Evolutionary conservation across 2,329 filamentous ascomycete species (phyloP).

Genomic region (Trichoderma koningii): DNA sequence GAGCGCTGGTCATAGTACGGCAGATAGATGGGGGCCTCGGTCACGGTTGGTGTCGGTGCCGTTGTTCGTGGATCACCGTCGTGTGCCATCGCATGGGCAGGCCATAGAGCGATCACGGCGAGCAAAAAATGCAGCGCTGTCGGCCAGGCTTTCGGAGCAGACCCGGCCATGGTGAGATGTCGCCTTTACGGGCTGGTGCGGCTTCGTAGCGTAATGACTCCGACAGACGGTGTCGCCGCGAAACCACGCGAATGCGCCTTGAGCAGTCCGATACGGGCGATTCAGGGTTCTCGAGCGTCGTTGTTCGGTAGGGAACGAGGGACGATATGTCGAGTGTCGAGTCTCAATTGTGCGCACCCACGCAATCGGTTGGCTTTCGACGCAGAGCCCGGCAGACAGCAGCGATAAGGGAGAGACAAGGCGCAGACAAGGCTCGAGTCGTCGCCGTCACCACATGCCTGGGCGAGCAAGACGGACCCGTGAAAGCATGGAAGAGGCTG

Average conservation of each 20-base stretch:
- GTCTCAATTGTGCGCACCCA: not conserved
- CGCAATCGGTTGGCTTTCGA: not conserved
- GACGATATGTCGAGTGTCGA: not conserved
- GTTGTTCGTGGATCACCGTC: slow-evolving; percentile 10
- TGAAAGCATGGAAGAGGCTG: not conserved
- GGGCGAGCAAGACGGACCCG: not conserved
- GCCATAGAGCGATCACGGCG: slow-evolving; percentile 29
- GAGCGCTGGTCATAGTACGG: slow-evolving; percentile 47
- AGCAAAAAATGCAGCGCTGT: slow-evolving; percentile 35
- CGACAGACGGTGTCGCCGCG: not conserved
- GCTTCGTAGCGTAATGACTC: not conserved
- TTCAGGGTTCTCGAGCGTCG: not conserved
- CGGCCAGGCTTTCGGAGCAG: slow-evolving; percentile 9
- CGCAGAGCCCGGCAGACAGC: not conserved
- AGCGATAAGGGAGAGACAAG: not conserved
- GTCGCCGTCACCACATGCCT: slow-evolving; percentile 6
- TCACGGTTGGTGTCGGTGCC: slow-evolving; percentile 36
- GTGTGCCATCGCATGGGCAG: slow-evolving; percentile 31
- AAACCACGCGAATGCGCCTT: not conserved
- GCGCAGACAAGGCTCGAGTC: not conserved
- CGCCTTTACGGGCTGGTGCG: not conserved
- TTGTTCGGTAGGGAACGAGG: too few species aligned
- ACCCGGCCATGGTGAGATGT: not conserved
- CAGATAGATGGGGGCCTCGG: slow-evolving; percentile 49
- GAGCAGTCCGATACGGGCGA: not conserved